phyloP scores from a whole-genome alignment of 2,329 filamentous ascomycete species.

The Emericellopsis cladophorae region DNA sequence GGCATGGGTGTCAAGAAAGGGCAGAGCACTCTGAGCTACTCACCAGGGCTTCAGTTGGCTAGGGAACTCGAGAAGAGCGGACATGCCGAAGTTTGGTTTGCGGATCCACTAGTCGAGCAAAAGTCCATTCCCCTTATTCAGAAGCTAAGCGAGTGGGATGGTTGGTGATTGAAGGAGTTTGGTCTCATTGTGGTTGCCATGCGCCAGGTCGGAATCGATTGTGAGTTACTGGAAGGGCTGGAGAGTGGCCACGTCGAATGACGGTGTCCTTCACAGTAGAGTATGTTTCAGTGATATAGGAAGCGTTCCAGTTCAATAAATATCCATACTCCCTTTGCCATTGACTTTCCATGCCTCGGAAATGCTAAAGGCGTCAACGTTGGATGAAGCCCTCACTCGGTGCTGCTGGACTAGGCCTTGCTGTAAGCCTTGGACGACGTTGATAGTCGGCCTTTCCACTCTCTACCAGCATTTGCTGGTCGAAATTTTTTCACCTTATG shows the following conservation, averaged over 20 bases:
- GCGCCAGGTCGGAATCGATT: neutral
- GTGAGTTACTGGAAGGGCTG: neutral
- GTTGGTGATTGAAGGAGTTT: neutral
- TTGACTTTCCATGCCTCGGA: neutral
- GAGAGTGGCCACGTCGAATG: neutral
- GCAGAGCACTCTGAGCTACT: slow-evolving; percentile 29
- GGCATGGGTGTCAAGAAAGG: slow-evolving; percentile 38
- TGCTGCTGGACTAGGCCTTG: neutral
- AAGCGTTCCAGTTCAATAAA: neutral
- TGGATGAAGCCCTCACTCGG: neutral
- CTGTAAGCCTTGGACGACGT: neutral
- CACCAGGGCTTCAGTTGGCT: slow-evolving; percentile 16
- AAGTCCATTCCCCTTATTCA: neutral
- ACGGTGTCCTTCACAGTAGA: neutral
- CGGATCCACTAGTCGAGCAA: neutral
- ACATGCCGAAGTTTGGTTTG: neutral
- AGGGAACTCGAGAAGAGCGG: neutral
- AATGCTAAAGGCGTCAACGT: neutral
- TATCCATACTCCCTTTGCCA: neutral
- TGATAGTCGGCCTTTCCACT: neutral
- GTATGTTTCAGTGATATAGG: neutral
- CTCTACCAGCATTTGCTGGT: neutral
- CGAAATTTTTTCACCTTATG: neutral
- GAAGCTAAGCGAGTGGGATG: neutral
- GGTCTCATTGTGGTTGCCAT: neutral